These are phyloP conservation scores for Heterobasidion occidentale DNA, from an alignment of 1,284 basidiomycete species.

Conservation along the genomic window DNA sequence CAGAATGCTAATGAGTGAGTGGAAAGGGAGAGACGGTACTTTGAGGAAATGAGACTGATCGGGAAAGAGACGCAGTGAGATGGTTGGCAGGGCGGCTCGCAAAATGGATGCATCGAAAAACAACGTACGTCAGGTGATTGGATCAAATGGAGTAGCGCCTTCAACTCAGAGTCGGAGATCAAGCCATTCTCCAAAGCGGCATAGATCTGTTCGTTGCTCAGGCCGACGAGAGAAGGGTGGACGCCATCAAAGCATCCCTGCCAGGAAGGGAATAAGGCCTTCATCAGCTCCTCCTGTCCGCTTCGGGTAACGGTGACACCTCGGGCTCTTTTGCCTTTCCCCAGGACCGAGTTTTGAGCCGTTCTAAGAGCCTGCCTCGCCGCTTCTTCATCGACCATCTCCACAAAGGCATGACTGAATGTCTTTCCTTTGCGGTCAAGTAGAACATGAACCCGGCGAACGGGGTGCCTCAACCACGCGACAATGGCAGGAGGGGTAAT, in stretches of 20 bases:
- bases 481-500: slow-evolving; percentile 68
- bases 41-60: slow-evolving; percentile 74
- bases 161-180: slow-evolving; percentile 56
- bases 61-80: not conserved
- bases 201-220: slow-evolving; percentile 47
- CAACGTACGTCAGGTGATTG: slow-evolving; percentile 57
- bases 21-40: slow-evolving; percentile 71
- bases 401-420: slow-evolving; percentile 71
- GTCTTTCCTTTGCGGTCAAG: slow-evolving; percentile 76
- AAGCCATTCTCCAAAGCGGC: slow-evolving; percentile 52
- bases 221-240: slow-evolving; percentile 53
- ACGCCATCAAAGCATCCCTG: slow-evolving; percentile 65
- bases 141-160: slow-evolving; percentile 57
- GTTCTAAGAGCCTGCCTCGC: slow-evolving; percentile 61
- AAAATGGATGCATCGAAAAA: slow-evolving; percentile 1
- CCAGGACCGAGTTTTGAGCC: slow-evolving; percentile 59
- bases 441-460: slow-evolving; percentile 64
- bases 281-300: slow-evolving; percentile 71
- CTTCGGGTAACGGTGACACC: slow-evolving; percentile 76
- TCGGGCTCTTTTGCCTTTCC: slow-evolving; percentile 63
- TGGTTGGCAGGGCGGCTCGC: not conserved
- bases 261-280: slow-evolving; percentile 75
- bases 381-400: slow-evolving; percentile 49
- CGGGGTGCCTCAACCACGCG: slow-evolving; percentile 60
- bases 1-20: slow-evolving; percentile 61